phyloP scores from a whole-genome alignment of 139 green algal genomes.

The Chlamydomonas incerta region DNA sequence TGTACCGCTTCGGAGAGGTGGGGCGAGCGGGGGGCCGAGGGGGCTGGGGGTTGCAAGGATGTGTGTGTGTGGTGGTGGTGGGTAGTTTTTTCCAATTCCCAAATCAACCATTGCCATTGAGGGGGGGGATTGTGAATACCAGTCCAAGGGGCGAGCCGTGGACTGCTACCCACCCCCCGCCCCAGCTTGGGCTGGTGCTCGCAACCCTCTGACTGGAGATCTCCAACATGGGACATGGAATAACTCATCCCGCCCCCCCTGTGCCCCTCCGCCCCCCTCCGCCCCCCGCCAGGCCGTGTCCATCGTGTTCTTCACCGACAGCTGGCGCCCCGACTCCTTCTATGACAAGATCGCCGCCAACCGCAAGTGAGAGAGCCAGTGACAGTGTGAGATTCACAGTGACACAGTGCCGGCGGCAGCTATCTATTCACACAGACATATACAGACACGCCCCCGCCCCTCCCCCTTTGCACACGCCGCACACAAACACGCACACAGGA shows the following conservation, averaged over 20 bases:
- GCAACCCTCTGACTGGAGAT: background rate
- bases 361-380: background rate
- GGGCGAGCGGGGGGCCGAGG: background rate
- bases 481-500: conserved; percentile 11
- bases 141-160: too few species aligned
- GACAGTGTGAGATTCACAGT: too few species aligned
- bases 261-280: background rate
- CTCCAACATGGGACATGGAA: too few species aligned
- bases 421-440: too few species aligned
- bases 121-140: too few species aligned
- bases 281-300: conserved; percentile 76
- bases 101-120: too few species aligned
- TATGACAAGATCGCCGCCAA: conserved; percentile 61
- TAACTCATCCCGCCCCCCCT: background rate
- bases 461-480: background rate
- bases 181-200: too few species aligned
- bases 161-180: background rate
- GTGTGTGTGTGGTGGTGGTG: too few species aligned
- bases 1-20: conserved; percentile 97
- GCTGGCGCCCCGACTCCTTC: conserved; percentile 89
- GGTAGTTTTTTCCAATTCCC: too few species aligned
- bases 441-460: too few species aligned
- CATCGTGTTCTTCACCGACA: conserved; percentile 98
- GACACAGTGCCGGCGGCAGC: too few species aligned
- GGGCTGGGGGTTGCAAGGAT: background rate